phyloP scores from a whole-genome alignment of 768 basidiomycete species.

The Suillus alpinus region DNA sequence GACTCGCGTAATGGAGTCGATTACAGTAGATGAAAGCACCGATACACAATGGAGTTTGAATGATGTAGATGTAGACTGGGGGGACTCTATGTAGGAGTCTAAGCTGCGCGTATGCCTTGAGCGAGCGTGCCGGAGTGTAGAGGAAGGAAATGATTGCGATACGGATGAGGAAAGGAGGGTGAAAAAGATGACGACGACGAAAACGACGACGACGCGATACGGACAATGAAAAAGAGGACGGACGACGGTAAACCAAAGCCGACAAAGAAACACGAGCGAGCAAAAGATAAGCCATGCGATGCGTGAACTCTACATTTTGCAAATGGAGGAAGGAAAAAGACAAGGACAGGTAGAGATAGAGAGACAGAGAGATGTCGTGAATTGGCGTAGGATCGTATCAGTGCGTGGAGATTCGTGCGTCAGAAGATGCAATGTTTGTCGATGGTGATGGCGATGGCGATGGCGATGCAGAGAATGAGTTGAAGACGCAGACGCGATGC shows the following conservation, averaged over 20 bases:
- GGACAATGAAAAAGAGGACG: neutral
- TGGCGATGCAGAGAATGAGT: neutral
- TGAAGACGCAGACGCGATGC: too few species aligned
- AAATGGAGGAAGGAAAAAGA: neutral
- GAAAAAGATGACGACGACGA: neutral
- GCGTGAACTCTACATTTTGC: neutral
- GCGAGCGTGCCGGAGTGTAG: neutral
- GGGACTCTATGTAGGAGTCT: constrained; percentile 1
- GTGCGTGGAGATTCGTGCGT: neutral
- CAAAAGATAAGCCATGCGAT: neutral
- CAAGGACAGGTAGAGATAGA: constrained; percentile 1
- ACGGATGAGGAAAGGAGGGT: too few species aligned
- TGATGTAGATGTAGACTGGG: neutral
- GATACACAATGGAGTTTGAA: neutral
- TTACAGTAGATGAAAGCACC: neutral
- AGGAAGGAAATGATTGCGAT: neutral
- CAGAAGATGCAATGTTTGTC: neutral
- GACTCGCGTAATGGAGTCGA: constrained; percentile 1
- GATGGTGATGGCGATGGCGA: neutral
- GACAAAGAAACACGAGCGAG: neutral
- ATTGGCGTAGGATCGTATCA: neutral
- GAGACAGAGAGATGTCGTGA: neutral
- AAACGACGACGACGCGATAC: neutral
- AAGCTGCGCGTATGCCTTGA: neutral
- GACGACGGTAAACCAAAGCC: neutral